Evolutionary conservation across 768 basidiomycete species (phyloP), one percentile per base, ranked within the genome.

Genomic region (Gloeostereum incarnatum): DNA sequence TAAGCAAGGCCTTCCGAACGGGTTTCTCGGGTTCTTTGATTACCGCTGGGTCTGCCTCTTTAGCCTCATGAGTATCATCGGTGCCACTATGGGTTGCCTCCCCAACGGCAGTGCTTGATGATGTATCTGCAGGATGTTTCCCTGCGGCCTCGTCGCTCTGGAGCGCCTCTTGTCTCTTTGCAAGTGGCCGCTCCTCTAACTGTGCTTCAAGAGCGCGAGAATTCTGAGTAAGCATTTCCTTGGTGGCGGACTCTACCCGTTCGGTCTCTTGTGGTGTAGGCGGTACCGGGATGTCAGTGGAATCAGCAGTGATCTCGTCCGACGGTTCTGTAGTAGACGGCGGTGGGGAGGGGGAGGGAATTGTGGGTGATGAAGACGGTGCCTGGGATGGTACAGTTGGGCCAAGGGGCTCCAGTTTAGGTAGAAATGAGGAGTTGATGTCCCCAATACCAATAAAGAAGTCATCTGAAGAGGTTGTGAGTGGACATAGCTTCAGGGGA

Each of bases 381-480:
- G n/a, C n/a, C n/a, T n/a, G n/a, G n/a, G n/a, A n/a, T n/a, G 60
- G 51, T 21, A 58, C 41, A 7, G 60, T 41, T 40, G 69, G 57
- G 29, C 68, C 59, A 40, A 78, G 45, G 22, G 80, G 66, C 45
- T 80, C 70, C 36, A 80, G 49, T 58, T 90, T 90, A 21, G 92
- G 92, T 14, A 96, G 68, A 61, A 94, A 93, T 0, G 91, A 73
- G 4, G 89, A 88, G 56, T 99, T 99, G 58, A 99, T 99, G 61
- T 99, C 96, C 35, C 96, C 96, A 45, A 94, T 97, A 11, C 93
- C 93, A 42, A 96, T 71, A 53, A 97, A 99, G 62, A 99, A 99
- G 53, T 98, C 94, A 51, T 93, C 94, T 97, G 48, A 22, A 41
- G 32, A 25, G 26, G 36, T 26, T 25, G 39, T 59, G 44, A 59